A percentile compares a stretch with the other conserved stretches of the same genome.
Conservation (phyloP, 306 rosid genomes). For the Fragaria vesca region DNA sequence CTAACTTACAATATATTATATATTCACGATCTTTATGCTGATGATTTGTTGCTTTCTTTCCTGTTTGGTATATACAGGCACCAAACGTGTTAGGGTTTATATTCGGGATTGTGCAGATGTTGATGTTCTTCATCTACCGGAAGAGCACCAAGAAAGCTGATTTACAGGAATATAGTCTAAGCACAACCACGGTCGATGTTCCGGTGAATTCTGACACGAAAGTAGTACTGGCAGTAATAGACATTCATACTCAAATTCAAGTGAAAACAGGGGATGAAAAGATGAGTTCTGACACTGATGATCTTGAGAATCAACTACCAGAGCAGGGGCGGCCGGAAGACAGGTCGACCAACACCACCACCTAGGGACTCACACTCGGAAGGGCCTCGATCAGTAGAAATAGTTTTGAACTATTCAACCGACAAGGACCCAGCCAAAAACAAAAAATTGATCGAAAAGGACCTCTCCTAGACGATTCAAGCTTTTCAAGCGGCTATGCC, state of each 20-base stretch:
- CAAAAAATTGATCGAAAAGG: background rate
- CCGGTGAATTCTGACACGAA: background rate
- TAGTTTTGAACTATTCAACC: background rate
- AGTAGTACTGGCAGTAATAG: background rate
- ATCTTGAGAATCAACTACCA: constrained; percentile 2
- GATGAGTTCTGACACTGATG: background rate
- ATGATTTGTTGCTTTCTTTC: background rate
- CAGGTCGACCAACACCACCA: background rate
- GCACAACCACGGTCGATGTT: background rate
- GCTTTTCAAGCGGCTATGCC: background rate
- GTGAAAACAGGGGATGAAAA: background rate
- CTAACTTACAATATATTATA: background rate
- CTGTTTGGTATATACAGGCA: constrained; percentile 26
- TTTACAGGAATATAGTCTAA: constrained; percentile 23
- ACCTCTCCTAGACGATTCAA: background rate
- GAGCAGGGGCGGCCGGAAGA: background rate
- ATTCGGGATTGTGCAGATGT: constrained; percentile 43
- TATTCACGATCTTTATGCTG: background rate
- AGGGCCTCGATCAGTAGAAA: background rate
- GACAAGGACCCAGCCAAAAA: background rate
- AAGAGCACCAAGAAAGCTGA: constrained; percentile 15
- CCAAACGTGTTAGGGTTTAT: constrained; percentile 44
- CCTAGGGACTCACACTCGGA: background rate
- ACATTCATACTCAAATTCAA: background rate
- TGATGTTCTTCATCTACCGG: constrained; percentile 30